Percentiles rank a stretch among this genome's conserved stretches.
phyloP scores from a whole-genome alignment of 768 basidiomycete species.

The Tricholoma terreum region DNA sequence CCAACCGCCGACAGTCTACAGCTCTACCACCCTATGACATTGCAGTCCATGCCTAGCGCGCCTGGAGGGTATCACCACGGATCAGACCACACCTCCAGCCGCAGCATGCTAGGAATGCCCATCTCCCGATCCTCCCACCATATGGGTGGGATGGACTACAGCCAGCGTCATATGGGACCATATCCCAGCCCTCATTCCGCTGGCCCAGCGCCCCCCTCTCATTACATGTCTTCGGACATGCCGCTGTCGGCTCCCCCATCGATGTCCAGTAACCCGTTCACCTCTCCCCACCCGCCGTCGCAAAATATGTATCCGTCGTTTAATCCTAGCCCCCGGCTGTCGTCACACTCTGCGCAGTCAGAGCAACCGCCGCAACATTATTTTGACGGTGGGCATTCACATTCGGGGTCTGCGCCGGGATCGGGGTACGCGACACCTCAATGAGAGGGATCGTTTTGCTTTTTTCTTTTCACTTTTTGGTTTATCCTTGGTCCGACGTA shows the following conservation, averaged over 20 bases:
- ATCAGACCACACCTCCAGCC: conserved; percentile 43
- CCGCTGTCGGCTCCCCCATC: conserved; percentile 54
- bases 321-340: conserved; percentile 34
- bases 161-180: conserved; percentile 33
- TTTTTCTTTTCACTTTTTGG: neutral
- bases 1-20: conserved; percentile 65
- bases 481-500: neutral
- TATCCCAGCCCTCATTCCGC: conserved; percentile 43
- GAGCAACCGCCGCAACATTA: conserved; percentile 28
- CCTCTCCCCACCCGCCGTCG: conserved; percentile 28
- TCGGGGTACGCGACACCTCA: conserved; percentile 49
- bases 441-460: conserved; percentile 14
- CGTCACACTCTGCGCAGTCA: conserved; percentile 23
- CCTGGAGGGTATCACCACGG: conserved; percentile 33
- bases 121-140: conserved; percentile 32
- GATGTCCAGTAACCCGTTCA: conserved; percentile 44
- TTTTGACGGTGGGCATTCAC: conserved; percentile 36
- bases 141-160: conserved; percentile 36
- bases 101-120: conserved; percentile 46
- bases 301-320: conserved; percentile 36
- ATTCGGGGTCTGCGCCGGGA: conserved; percentile 41
- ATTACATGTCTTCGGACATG: conserved; percentile 40
- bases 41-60: conserved; percentile 54
- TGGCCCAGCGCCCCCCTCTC: conserved; percentile 31
- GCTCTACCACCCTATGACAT: conserved; percentile 76